These are phyloP conservation scores for Entomortierella chlamydospora DNA, from an alignment of 192 early-diverging fungal genomes.

Conservation along the genomic window DNA sequence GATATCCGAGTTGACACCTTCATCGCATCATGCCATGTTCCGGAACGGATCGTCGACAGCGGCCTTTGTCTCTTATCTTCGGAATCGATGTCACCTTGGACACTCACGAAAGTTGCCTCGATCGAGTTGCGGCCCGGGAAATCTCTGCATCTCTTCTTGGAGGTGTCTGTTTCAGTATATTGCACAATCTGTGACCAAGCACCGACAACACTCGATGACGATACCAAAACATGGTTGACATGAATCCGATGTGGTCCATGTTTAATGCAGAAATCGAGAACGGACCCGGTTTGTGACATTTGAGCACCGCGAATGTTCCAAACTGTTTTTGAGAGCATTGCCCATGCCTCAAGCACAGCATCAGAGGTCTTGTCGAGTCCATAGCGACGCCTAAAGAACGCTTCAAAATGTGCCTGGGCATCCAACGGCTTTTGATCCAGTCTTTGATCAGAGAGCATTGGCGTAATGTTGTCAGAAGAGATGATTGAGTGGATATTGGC, in stretches of 20 bases:
- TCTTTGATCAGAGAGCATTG: neutral
- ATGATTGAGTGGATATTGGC: neutral
- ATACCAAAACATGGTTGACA: constrained; percentile 32
- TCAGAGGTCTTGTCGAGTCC: constrained; percentile 18
- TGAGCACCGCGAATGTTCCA: constrained; percentile 24
- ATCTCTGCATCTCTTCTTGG: no score
- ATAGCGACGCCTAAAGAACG: constrained; percentile 28
- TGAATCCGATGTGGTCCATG: constrained; percentile 29
- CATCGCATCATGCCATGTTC: no score
- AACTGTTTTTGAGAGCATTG: constrained; percentile 28
- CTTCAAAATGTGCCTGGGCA: constrained; percentile 16
- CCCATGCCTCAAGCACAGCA: constrained; percentile 29
- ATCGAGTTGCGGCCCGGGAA: neutral
- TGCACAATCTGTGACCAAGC: constrained; percentile 33
- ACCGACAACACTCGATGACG: constrained; percentile 16
- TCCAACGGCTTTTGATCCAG: constrained; percentile 10
- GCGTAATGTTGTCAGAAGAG: neutral
- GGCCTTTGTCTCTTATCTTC: no score
- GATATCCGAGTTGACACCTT: no score
- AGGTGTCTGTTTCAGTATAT: constrained; percentile 19
- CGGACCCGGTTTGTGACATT: constrained; percentile 31
- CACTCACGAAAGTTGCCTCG: constrained; percentile 4
- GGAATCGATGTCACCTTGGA: no score
- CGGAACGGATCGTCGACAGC: no score
- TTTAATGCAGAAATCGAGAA: constrained; percentile 25